phyloP scores from a whole-genome alignment of 176 grass and related monocot genomes.

The Eragrostis nindensis region DNA sequence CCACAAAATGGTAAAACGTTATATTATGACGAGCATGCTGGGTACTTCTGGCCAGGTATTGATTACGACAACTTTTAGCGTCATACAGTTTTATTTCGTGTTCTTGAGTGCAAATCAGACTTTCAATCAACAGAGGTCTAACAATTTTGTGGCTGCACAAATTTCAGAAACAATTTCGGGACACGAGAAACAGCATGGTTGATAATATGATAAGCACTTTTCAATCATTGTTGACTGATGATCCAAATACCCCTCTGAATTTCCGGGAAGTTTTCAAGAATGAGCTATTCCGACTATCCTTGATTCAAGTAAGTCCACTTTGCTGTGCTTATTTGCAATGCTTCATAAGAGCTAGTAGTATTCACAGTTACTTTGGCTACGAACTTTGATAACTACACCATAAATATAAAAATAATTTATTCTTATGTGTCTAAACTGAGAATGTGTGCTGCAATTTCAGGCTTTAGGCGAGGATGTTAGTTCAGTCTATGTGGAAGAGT shows the following conservation, averaged over 20 bases:
- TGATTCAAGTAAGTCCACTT: constrained; percentile 63
- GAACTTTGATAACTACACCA: not conserved
- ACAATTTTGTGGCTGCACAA: constrained; percentile 12
- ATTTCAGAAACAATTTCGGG: constrained; percentile 68
- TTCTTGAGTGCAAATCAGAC: not conserved
- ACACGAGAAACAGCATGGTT: constrained; percentile 61
- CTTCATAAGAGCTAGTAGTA: not conserved
- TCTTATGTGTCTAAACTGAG: not conserved
- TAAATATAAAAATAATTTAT: not conserved
- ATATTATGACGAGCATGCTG: constrained; percentile 64
- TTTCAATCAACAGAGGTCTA: constrained; percentile 15
- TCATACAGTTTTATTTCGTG: not conserved
- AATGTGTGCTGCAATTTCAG: constrained; percentile 41
- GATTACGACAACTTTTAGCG: not conserved
- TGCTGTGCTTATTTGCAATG: not conserved
- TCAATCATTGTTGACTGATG: constrained; percentile 27
- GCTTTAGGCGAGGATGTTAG: constrained; percentile 63
- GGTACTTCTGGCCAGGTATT: constrained; percentile 76
- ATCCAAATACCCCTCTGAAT: constrained; percentile 59
- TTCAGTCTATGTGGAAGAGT: constrained; percentile 72
- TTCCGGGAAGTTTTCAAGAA: constrained; percentile 74
- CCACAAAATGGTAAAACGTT: constrained; percentile 85
- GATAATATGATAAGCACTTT: constrained; percentile 59
- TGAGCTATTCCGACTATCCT: constrained; percentile 67
- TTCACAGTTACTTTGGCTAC: not conserved